phyloP scores from a whole-genome alignment of 139 green algal genomes.

The Coelastrella sp. region DNA sequence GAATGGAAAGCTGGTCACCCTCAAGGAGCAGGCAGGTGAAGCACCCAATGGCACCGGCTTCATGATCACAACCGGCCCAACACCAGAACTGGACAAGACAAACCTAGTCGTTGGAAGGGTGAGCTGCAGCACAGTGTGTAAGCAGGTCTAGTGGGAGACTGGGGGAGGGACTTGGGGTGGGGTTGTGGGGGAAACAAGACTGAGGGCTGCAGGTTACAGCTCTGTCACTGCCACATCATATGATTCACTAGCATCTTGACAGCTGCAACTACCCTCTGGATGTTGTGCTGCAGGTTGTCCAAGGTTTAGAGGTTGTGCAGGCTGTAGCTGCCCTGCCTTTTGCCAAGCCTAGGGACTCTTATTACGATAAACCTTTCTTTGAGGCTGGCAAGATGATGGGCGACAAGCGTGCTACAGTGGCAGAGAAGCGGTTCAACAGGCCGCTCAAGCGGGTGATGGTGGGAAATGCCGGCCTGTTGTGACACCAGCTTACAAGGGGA shows the following conservation, averaged over 20 bases:
- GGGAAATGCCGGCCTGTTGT: conserved; percentile 39
- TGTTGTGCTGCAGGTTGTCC: conserved; percentile 40
- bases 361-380: conserved; percentile 62
- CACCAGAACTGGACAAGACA: conserved; percentile 56
- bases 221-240: no score
- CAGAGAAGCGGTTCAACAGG: conserved; percentile 65
- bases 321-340: conserved; percentile 48
- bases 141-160: not conserved
- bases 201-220: not conserved
- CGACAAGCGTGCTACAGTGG: conserved; percentile 63
- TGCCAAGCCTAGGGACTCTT: conserved; percentile 48
- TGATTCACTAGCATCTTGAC: no score
- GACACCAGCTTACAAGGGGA: not conserved
- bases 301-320: conserved; percentile 43
- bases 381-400: conserved; percentile 62
- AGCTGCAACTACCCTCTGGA: not conserved
- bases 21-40: conserved; percentile 53
- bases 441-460: conserved; percentile 62
- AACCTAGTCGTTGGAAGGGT: conserved; percentile 62
- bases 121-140: not conserved
- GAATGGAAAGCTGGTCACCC: conserved; percentile 60
- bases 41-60: conserved; percentile 61
- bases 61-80: conserved; percentile 50
- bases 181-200: not conserved
- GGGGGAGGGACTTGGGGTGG: not conserved